Evolutionary conservation across 2,329 filamentous ascomycete genomes (phyloP).

Genomic region (Pseudocercospora cruenta): DNA sequence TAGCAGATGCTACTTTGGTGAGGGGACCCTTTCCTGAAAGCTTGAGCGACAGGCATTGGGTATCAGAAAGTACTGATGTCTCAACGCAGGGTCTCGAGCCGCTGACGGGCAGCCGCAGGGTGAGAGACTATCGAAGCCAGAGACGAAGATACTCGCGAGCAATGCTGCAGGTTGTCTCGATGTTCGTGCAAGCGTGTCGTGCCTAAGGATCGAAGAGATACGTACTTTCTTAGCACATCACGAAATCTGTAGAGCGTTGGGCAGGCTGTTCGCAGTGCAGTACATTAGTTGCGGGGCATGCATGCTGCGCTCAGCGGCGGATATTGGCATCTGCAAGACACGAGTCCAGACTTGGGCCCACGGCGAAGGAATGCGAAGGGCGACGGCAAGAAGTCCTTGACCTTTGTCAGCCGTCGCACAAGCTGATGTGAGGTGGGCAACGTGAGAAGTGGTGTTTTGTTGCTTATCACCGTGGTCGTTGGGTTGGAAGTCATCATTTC

Average conservation of each 20-base stretch:
- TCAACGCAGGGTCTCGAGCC: constrained; percentile 10
- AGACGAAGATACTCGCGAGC: neutral
- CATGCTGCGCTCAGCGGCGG: neutral
- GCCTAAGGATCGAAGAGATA: neutral
- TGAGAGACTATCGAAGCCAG: neutral
- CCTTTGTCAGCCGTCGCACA: neutral
- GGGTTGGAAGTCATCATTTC: neutral
- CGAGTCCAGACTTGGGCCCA: constrained; percentile 1
- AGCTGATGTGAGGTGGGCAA: constrained; percentile 6
- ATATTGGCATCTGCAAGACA: neutral
- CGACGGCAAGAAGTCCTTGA: neutral
- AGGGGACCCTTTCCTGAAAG: neutral
- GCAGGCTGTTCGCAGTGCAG: neutral
- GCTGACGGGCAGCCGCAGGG: neutral
- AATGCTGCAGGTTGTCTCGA: neutral
- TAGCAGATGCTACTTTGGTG: neutral
- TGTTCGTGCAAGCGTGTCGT: neutral
- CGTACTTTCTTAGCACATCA: neutral
- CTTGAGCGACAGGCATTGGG: neutral
- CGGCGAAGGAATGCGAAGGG: neutral
- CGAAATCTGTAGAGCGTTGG: neutral
- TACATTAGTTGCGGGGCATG: neutral
- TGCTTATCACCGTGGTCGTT: neutral
- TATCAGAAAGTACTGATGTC: neutral
- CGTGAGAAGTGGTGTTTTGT: too few relatives aligned